Conservation (phyloP, 345 rosid species). For the Durio zibethinus region DNA sequence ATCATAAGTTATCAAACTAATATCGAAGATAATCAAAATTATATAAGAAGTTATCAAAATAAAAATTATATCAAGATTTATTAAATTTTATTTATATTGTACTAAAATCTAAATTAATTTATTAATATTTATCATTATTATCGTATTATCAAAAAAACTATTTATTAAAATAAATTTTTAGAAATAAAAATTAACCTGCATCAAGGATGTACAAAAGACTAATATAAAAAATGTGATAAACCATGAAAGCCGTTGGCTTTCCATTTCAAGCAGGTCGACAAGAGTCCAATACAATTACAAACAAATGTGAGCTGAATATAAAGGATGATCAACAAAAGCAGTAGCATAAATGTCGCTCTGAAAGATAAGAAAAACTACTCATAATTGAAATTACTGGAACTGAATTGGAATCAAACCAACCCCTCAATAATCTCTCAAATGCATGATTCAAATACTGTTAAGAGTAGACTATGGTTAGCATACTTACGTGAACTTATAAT, state of each 20-base stretch:
- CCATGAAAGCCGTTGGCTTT: neutral
- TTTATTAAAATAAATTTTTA: no score
- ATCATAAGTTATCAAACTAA: no score
- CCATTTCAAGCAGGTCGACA: slow-evolving; percentile 22
- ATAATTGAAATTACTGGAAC: neutral
- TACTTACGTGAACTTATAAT: slow-evolving; percentile 46
- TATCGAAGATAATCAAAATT: no score
- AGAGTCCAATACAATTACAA: slow-evolving; percentile 39
- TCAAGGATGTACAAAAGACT: no score
- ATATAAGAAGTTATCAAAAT: no score
- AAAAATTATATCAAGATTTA: no score
- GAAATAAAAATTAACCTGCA: no score
- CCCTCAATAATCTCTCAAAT: neutral
- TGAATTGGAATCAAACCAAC: neutral
- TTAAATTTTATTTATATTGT: no score
- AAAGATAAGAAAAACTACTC: neutral
- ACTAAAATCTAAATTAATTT: no score
- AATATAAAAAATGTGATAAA: neutral
- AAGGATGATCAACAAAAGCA: slow-evolving; percentile 22
- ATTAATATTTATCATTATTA: no score
- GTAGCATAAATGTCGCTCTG: slow-evolving; percentile 30
- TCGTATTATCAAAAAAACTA: no score
- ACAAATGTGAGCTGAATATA: slow-evolving; percentile 29
- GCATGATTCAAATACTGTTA: neutral
- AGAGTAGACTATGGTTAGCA: neutral